Evolutionary conservation across 495 filamentous ascomycete genomes (phyloP).

Genomic region (Jackrogersella minutella): DNA sequence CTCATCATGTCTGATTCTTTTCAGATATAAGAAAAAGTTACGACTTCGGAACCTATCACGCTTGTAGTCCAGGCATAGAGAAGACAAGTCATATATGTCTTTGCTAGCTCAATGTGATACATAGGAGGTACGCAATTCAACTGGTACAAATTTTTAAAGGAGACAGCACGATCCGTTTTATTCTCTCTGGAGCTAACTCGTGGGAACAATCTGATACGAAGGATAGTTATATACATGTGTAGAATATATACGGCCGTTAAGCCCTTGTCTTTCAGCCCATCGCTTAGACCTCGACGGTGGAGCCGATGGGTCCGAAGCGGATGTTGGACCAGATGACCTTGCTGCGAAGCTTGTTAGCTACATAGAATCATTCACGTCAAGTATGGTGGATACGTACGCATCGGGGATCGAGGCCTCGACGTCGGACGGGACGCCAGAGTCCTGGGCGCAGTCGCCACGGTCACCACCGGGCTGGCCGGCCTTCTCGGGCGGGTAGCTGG

Average conservation of each 20-base stretch:
- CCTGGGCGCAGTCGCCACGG: slow-evolving; percentile 72
- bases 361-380: background rate
- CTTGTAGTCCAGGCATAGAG: background rate
- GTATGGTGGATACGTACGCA: slow-evolving; percentile 55
- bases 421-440: slow-evolving; percentile 66
- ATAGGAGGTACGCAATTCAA: background rate
- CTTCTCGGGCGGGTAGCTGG: slow-evolving; percentile 69
- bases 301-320: slow-evolving; percentile 72
- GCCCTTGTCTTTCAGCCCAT: slow-evolving; percentile 9
- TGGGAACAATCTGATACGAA: slow-evolving; percentile 36
- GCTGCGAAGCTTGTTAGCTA: slow-evolving; percentile 36
- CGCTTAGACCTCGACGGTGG: slow-evolving; percentile 61
- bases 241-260: slow-evolving; percentile 32
- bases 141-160: background rate
- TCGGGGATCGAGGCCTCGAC: slow-evolving; percentile 64
- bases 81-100: too few relatives aligned
- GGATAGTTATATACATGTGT: slow-evolving; percentile 38
- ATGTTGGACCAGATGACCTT: slow-evolving; percentile 70
- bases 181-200: slow-evolving; percentile 35
- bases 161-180: slow-evolving; percentile 26
- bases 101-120: too few relatives aligned
- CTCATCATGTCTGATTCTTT: background rate
- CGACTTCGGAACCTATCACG: background rate
- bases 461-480: slow-evolving; percentile 66
- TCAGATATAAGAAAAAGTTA: background rate